Conservation (phyloP, 1,284 basidiomycete species). For the Tylopilus sp. region DNA sequence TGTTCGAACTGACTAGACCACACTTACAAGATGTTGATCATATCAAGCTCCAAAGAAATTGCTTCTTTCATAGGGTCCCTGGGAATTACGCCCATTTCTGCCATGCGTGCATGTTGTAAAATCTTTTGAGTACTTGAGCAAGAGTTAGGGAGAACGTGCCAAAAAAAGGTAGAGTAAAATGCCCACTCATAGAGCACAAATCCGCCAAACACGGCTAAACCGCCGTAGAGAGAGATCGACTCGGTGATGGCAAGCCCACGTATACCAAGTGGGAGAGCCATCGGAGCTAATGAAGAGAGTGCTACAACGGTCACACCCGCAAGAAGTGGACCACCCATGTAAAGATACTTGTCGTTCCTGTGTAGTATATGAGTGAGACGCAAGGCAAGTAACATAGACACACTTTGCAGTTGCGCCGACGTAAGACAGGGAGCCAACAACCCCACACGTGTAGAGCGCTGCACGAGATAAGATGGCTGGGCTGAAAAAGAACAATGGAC, state of each 20-base stretch:
- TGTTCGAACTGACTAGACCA: neutral
- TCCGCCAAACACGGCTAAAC: conserved; percentile 83
- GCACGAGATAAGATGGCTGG: conserved; percentile 88
- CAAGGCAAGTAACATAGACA: conserved; percentile 21
- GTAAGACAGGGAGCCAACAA: conserved; percentile 82
- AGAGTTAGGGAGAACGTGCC: conserved; percentile 1
- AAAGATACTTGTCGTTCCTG: conserved; percentile 82
- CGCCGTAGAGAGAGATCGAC: conserved; percentile 80
- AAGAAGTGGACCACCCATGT: conserved; percentile 81
- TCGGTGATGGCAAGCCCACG: conserved; percentile 78
- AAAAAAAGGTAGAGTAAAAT: neutral
- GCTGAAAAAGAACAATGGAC: conserved; percentile 81
- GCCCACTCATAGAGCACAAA: conserved; percentile 85
- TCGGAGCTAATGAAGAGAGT: conserved; percentile 80
- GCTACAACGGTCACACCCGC: conserved; percentile 88
- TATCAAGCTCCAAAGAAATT: conserved; percentile 78
- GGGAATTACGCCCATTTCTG: conserved; percentile 64
- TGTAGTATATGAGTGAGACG: neutral
- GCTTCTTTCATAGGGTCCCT: conserved; percentile 81
- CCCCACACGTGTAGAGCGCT: conserved; percentile 84
- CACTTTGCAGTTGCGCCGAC: conserved; percentile 86
- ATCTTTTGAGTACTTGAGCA: conserved; percentile 70
- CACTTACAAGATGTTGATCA: conserved; percentile 83
- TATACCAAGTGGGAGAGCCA: conserved; percentile 80
- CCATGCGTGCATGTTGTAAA: conserved; percentile 72